Evolutionary conservation across 441 rosid genomes (phyloP), one percentile per base, ranked within the genome.

Genomic region (Adansonia rubrostipa): DNA sequence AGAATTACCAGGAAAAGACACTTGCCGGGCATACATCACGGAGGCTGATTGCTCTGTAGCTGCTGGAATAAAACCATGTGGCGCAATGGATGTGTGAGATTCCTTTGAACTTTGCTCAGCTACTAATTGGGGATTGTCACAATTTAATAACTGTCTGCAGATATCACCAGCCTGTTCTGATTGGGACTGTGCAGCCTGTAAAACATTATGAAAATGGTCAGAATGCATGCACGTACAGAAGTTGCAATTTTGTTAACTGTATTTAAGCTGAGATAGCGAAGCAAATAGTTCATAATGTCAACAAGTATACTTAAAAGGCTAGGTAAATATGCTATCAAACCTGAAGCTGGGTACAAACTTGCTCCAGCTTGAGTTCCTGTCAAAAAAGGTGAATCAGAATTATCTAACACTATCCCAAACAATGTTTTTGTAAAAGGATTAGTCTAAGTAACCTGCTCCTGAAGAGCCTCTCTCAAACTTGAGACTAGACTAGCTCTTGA

Each of bases 351-450:
- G 71, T 85, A 20, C 91, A 92, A 67, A 94, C 82, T 82, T 86
- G 88, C 80, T 89, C 91, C 86, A 96, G 90, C 88, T 90, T 94
- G 81, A 85, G 69, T 84, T 96, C 99, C 99, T 96, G 86, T 72
- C 67, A 57, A 65, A n/a, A 76, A 24, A 64, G 60, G 48, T 42
- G 74, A 20, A 60, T 81, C 66, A 81, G 87, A 69, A 53, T 76
- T 61, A 73, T 20, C 9, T 68, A 77, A 11, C n/a, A 74, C 64
- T 67, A 75, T 17, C 33, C 14, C 8, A 45, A 54, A 77, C 17
- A 71, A 45, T 64, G 44, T 8, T 48, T 62, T 19, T 72, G 28
- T 53, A 33, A 67, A 75, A 7, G 13, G 62, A 57, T 48, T 33
- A 82, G 74, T 78, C 73, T 36, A 71, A 76, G 74, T 36, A 84